Evolutionary conservation across 2,329 filamentous ascomycete species (phyloP).

Genomic region (Fusarium vanettenii): DNA sequence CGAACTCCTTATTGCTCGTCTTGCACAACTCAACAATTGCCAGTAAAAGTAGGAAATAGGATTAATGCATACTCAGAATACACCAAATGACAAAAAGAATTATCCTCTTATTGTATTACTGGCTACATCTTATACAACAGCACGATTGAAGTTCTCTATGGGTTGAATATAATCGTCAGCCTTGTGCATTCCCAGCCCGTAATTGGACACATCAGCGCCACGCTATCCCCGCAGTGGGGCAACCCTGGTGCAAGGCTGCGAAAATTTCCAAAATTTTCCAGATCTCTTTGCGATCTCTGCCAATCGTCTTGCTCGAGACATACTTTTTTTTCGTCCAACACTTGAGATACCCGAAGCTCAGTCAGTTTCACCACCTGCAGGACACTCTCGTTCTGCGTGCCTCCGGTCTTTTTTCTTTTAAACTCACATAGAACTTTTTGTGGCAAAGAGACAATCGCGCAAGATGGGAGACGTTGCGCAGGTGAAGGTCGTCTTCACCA

Average conservation of each 20-base stretch:
- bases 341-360: constrained; percentile 30
- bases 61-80: not conserved
- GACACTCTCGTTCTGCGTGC: not conserved
- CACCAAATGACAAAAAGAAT: not conserved
- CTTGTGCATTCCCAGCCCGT: constrained; percentile 7
- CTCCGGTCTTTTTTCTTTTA: not conserved
- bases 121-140: not conserved
- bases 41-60: not conserved
- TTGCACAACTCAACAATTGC: too few species aligned
- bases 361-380: constrained; percentile 17
- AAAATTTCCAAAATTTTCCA: constrained; percentile 43
- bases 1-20: not conserved
- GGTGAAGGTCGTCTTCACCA: constrained; percentile 76
- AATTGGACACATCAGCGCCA: constrained; percentile 9
- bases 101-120: not conserved
- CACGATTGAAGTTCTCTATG: not conserved
- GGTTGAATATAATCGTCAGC: constrained; percentile 23
- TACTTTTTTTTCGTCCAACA: constrained; percentile 5
- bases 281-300: constrained; percentile 30
- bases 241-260: constrained; percentile 38
- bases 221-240: constrained; percentile 39
- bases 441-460: not conserved
- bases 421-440: not conserved
- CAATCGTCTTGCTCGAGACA: constrained; percentile 12
- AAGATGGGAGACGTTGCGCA: constrained; percentile 60